Conservation (phyloP, 2,329 filamentous ascomycete genomes). For the Paecilomyces niveus region DNA sequence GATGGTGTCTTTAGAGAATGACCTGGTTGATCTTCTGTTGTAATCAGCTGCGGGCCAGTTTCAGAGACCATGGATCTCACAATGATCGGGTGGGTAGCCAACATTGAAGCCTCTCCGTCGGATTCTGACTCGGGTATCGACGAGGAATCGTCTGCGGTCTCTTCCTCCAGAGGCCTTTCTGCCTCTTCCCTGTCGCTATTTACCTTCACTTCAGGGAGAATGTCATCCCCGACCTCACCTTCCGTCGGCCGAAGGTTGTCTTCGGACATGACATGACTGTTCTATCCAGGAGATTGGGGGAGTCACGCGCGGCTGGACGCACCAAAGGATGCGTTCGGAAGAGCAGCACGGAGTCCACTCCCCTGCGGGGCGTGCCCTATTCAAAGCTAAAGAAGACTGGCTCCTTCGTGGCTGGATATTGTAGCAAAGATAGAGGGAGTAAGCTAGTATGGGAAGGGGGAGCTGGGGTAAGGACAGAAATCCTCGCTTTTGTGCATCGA, state of each 20-base stretch:
- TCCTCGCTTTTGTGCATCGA: not conserved
- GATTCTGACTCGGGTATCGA: constrained; percentile 10
- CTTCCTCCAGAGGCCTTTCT: constrained; percentile 4
- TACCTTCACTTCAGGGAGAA: not conserved
- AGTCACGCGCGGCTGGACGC: not conserved
- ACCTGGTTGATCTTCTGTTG: constrained; percentile 29
- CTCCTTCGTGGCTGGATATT: not conserved
- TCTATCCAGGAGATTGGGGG: not conserved
- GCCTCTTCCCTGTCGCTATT: constrained; percentile 5
- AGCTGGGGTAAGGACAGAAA: not conserved
- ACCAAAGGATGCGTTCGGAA: not conserved
- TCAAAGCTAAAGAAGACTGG: not conserved
- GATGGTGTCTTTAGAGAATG: constrained; percentile 31
- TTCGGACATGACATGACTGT: constrained; percentile 22
- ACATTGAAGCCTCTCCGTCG: constrained; percentile 18
- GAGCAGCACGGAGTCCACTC: not conserved
- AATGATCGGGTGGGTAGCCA: constrained; percentile 2
- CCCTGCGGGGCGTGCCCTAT: not conserved
- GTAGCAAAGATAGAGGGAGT: not conserved
- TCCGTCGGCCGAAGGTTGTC: constrained; percentile 11
- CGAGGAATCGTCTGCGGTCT: not conserved
- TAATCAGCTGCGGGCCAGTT: constrained; percentile 3
- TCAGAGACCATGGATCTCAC: not conserved
- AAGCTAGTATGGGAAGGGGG: not conserved
- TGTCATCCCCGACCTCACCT: constrained; percentile 6